phyloP scores from a whole-genome alignment of 116 monocot species.

The Cymodocea nodosa region DNA sequence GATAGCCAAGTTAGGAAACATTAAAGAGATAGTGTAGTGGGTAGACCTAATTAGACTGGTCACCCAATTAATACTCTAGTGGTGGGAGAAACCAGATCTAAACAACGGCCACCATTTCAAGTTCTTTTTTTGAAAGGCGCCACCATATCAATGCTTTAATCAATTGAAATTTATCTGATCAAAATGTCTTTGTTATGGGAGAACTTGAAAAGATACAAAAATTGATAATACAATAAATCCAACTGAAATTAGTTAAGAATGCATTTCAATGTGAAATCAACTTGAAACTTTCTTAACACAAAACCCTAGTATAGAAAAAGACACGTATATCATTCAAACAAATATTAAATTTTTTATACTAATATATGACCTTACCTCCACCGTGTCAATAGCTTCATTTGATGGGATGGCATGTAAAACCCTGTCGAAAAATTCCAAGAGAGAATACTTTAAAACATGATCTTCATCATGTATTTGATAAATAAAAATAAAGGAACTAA shows the following conservation, averaged over 20 bases:
- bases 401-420: slow-evolving; percentile 87
- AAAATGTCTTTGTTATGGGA: no score
- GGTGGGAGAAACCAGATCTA: no score
- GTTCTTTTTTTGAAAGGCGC: no score
- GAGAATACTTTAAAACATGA: background rate
- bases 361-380: slow-evolving; percentile 38
- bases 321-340: background rate
- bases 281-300: background rate
- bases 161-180: no score
- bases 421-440: slow-evolving; percentile 30
- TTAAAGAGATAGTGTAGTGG: no score
- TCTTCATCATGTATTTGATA: no score
- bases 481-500: no score
- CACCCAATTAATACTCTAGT: no score
- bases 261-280: background rate
- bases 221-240: background rate
- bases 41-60: no score
- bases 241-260: background rate
- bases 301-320: background rate
- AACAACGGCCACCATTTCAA: no score
- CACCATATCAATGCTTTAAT: no score
- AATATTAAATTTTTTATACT: background rate
- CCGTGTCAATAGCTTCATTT: slow-evolving; percentile 93
- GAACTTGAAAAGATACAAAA: background rate
- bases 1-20: no score